Percentiles rank a stretch among this genome's conserved stretches.
Evolutionary conservation across 306 rosid genomes (phyloP).

Genomic region (Mimosa pudica): DNA sequence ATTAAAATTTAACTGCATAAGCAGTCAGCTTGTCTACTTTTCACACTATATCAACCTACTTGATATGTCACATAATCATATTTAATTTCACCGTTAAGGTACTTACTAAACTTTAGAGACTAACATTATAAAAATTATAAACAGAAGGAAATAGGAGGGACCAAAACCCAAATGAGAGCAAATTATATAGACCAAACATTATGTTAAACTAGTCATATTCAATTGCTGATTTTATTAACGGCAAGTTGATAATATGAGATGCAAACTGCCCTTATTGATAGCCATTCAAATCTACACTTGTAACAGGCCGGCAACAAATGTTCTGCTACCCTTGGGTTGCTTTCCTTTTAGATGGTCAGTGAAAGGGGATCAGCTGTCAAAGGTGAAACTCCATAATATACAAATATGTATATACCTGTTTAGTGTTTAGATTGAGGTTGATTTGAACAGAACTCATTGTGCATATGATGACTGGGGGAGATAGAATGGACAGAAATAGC

Average conservation of each 20-base stretch:
- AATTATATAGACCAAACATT: too few species aligned
- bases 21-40: too few species aligned
- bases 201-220: neutral
- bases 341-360: neutral
- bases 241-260: neutral
- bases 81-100: too few species aligned
- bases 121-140: too few species aligned
- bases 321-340: neutral
- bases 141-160: too few species aligned
- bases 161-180: too few species aligned
- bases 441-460: slow-evolving; percentile 36
- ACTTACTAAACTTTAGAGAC: too few species aligned
- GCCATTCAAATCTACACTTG: neutral
- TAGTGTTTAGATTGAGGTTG: slow-evolving; percentile 14
- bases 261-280: neutral
- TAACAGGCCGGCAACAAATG: neutral
- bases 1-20: too few species aligned
- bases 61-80: too few species aligned
- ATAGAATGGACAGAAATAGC: slow-evolving; percentile 21
- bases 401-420: slow-evolving; percentile 16
- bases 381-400: neutral
- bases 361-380: neutral
- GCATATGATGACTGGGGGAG: slow-evolving; percentile 8
- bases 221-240: neutral
- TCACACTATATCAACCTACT: too few species aligned